phyloP scores from a whole-genome alignment of 176 grass and related monocot species.

The Miscanthus lutarioriparius region DNA sequence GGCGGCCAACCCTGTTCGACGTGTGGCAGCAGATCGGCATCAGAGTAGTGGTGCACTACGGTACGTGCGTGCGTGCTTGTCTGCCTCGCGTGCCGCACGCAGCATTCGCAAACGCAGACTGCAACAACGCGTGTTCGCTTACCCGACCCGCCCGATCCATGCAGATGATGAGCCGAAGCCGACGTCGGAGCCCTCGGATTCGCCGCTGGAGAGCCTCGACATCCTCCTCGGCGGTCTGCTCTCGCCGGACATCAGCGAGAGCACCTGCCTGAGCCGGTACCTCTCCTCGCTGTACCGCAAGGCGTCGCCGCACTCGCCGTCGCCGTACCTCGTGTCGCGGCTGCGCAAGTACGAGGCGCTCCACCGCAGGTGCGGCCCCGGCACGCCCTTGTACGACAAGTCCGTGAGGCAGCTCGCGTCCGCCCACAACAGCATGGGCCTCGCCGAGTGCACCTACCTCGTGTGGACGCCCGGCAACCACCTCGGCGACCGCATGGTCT shows the following conservation, averaged over 20 bases:
- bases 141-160: background rate
- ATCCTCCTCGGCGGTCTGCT: constrained; percentile 59
- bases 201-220: constrained; percentile 27
- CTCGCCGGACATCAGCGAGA: constrained; percentile 39
- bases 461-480: constrained; percentile 50
- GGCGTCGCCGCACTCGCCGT: constrained; percentile 47
- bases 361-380: constrained; percentile 54
- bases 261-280: constrained; percentile 57
- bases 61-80: background rate
- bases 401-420: constrained; percentile 45
- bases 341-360: constrained; percentile 71
- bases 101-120: background rate
- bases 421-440: constrained; percentile 39
- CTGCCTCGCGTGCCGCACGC: background rate
- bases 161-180: background rate
- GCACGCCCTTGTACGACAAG: constrained; percentile 56
- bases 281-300: constrained; percentile 30
- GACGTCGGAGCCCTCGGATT: background rate
- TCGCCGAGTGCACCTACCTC: constrained; percentile 63
- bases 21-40: constrained; percentile 46
- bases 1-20: constrained; percentile 17
- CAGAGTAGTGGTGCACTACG: constrained; percentile 20
- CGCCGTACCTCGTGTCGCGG: constrained; percentile 54
- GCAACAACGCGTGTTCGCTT: background rate
- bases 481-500: constrained; percentile 61